These are phyloP conservation scores for Babesia bigemina DNA, from an alignment of 169 alveolate species.

Conservation along the genomic window DNA sequence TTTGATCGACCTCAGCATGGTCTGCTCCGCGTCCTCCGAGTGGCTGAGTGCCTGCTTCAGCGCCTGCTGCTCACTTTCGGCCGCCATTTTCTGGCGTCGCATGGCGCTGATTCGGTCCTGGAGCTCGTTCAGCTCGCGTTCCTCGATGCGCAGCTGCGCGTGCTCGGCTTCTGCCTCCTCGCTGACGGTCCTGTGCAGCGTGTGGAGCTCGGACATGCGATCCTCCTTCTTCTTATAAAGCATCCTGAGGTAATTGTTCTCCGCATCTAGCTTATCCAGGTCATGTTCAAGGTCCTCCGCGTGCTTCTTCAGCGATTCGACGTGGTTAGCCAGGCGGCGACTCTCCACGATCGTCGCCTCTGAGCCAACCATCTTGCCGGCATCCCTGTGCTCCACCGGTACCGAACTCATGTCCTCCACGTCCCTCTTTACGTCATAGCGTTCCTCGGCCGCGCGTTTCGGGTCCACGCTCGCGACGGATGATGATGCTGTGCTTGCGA, in stretches of 20 bases:
- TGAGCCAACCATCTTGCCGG: neutral
- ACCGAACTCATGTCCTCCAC: neutral
- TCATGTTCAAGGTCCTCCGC: slow-evolving; percentile 50
- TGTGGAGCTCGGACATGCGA: slow-evolving; percentile 7
- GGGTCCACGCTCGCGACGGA: neutral
- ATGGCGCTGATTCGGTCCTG: slow-evolving; percentile 36
- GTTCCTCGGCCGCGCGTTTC: neutral
- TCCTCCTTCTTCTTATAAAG: slow-evolving; percentile 10
- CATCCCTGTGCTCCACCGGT: neutral
- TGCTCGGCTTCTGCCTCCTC: slow-evolving; percentile 16
- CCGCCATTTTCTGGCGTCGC: slow-evolving; percentile 30
- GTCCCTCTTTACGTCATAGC: neutral
- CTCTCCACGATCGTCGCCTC: neutral
- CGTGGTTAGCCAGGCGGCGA: slow-evolving; percentile 7
- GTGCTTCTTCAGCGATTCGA: slow-evolving; percentile 38
- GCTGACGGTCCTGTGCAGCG: slow-evolving; percentile 8
- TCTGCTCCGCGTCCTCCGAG: slow-evolving; percentile 63
- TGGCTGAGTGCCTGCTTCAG: slow-evolving; percentile 61
- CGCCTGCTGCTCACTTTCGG: slow-evolving; percentile 37
- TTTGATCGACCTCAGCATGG: slow-evolving; percentile 59
- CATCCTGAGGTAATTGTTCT: slow-evolving; percentile 10
- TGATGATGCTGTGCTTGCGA: neutral
- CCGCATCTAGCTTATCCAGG: slow-evolving; percentile 1
- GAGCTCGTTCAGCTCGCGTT: slow-evolving; percentile 58
- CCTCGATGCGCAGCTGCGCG: slow-evolving; percentile 43